Evolutionary conservation across 1,139 yeast genomes (phyloP).

Genomic region (Kodamaea derodonti): DNA sequence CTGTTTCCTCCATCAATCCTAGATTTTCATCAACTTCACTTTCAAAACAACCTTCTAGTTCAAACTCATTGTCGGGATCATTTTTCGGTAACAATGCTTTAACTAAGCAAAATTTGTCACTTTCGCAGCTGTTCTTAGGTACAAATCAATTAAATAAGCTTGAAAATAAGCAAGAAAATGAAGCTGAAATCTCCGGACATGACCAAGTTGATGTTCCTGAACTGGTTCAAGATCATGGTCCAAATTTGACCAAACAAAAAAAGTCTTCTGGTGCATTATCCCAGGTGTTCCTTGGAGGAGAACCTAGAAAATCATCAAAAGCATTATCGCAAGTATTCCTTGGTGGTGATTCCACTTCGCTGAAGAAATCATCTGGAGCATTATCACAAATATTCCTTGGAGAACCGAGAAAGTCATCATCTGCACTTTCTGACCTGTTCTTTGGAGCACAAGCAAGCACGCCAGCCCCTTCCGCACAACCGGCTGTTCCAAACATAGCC

Average conservation of each 20-base stretch:
- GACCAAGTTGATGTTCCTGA: too few relatives aligned
- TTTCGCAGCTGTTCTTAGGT: slow-evolving; percentile 32
- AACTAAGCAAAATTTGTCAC: slow-evolving; percentile 17
- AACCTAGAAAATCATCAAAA: slow-evolving; percentile 10
- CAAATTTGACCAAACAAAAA: slow-evolving; percentile 28
- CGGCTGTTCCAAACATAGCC: neutral
- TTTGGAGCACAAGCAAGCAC: too few relatives aligned
- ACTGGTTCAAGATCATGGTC: neutral
- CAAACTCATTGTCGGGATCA: slow-evolving; percentile 32
- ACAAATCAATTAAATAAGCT: neutral
- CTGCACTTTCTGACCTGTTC: slow-evolving; percentile 6
- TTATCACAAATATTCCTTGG: slow-evolving; percentile 33
- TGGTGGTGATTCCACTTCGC: slow-evolving; percentile 25
- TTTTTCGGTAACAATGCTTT: slow-evolving; percentile 21
- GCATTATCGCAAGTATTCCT: slow-evolving; percentile 23
- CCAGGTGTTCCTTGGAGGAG: slow-evolving; percentile 27
- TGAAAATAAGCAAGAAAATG: neutral
- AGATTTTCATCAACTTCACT: slow-evolving; percentile 34
- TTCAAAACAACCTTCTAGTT: slow-evolving; percentile 40
- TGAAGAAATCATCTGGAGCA: slow-evolving; percentile 39
- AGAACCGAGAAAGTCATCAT: slow-evolving; percentile 9
- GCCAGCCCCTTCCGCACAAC: slow-evolving; percentile 1
- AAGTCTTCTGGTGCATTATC: slow-evolving; percentile 39
- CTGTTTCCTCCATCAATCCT: slow-evolving; percentile 30
- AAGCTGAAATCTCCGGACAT: too few relatives aligned